Percentiles rank a stretch among this genome's conserved stretches.
Evolutionary conservation across 257 asterid species (phyloP).

Genomic region (Solanum neorickii): DNA sequence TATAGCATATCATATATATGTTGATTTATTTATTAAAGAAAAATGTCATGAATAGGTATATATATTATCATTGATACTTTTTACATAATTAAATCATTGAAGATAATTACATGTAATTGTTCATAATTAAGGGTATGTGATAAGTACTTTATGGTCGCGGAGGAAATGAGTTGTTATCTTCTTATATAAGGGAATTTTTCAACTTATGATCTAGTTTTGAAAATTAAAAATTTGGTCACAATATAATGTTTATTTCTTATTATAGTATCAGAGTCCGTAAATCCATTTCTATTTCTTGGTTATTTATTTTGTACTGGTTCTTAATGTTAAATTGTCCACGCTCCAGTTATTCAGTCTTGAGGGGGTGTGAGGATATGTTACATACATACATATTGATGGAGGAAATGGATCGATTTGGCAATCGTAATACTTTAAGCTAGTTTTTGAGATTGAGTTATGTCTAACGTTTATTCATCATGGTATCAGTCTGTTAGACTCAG

Average conservation of each 20-base stretch:
- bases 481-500: background rate
- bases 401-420: background rate
- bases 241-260: background rate
- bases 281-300: background rate
- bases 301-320: background rate
- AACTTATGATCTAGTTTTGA: background rate
- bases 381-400: background rate
- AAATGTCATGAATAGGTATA: background rate
- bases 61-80: background rate
- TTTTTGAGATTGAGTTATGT: background rate
- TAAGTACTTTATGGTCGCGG: no score
- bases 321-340: background rate
- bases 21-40: background rate
- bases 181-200: background rate
- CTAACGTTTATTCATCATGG: no score
- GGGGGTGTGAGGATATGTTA: background rate
- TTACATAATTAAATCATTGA: background rate
- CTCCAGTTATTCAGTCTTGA: background rate
- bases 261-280: background rate
- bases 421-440: background rate
- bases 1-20: background rate
- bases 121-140: background rate
- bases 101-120: background rate
- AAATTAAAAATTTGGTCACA: background rate
- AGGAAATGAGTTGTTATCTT: background rate